Evolutionary conservation across 345 rosid species (phyloP).

Genomic region (Pistacia vera): DNA sequence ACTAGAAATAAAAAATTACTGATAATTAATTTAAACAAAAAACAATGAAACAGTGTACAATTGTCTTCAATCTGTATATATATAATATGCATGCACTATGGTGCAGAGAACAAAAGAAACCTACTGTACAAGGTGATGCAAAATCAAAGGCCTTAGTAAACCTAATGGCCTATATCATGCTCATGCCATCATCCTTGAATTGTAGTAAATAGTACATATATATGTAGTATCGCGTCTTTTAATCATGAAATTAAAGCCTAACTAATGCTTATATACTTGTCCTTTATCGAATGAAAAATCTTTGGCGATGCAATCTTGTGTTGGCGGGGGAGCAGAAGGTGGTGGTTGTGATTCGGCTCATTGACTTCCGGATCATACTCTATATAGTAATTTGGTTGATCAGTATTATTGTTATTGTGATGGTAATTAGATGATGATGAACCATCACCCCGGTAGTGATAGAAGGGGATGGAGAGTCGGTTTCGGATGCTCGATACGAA

Average conservation of each 20-base stretch:
- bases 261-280: not conserved
- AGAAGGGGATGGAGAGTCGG: not conserved
- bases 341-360: not conserved
- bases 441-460: constrained; percentile 20
- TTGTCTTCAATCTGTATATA: not conserved
- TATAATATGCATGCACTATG: too few relatives aligned
- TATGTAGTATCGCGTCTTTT: too few relatives aligned
- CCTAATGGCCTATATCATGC: too few relatives aligned
- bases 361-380: constrained; percentile 2
- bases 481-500: constrained; percentile 16
- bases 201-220: not conserved
- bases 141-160: too few relatives aligned
- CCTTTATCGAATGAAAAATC: constrained; percentile 48
- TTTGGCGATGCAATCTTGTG: constrained; percentile 20
- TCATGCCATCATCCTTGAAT: not conserved
- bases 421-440: constrained; percentile 32
- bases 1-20: too few relatives aligned
- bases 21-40: too few relatives aligned
- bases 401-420: not conserved
- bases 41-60: not conserved
- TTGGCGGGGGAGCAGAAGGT: not conserved
- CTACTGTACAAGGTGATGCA: too few relatives aligned
- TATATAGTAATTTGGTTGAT: not conserved
- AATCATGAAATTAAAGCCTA: too few relatives aligned
- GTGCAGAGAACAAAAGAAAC: too few relatives aligned